Conservation (phyloP, 2,329 filamentous ascomycete species). For the Talaromyces pinophilus region DNA sequence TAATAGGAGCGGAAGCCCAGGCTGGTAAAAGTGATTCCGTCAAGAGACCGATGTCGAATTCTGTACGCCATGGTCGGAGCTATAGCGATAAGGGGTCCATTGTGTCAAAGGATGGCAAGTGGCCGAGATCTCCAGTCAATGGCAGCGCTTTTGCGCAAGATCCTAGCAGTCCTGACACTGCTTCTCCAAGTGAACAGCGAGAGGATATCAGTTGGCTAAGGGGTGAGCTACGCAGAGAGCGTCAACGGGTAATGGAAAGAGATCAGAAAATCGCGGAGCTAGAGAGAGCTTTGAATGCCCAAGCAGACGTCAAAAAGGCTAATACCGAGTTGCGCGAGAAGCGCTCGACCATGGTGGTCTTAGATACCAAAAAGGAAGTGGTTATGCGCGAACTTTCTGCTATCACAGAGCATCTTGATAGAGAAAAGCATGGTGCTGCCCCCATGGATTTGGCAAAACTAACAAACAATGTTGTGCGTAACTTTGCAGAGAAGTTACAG, state of each 20-base stretch:
- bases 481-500: slow-evolving; percentile 63
- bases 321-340: slow-evolving; percentile 90
- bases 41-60: slow-evolving; percentile 85
- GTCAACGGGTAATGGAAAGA: slow-evolving; percentile 81
- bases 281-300: slow-evolving; percentile 58
- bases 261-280: slow-evolving; percentile 86
- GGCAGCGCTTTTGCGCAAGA: slow-evolving; percentile 27
- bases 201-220: slow-evolving; percentile 67
- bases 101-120: slow-evolving; percentile 64
- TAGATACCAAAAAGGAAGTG: slow-evolving; percentile 93
- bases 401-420: slow-evolving; percentile 82
- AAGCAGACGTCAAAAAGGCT: slow-evolving; percentile 68
- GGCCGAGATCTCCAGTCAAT: slow-evolving; percentile 67
- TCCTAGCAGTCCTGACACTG: slow-evolving; percentile 70
- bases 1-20: slow-evolving; percentile 72
- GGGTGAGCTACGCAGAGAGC: slow-evolving; percentile 77
- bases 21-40: slow-evolving; percentile 68
- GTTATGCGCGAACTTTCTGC: slow-evolving; percentile 90
- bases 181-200: slow-evolving; percentile 52
- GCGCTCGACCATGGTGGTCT: slow-evolving; percentile 88
- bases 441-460: slow-evolving; percentile 75
- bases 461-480: slow-evolving; percentile 62
- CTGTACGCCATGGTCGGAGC: slow-evolving; percentile 87
- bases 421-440: slow-evolving; percentile 78
- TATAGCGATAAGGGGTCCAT: slow-evolving; percentile 68